Evolutionary conservation across 768 basidiomycete species (phyloP).

Genomic region (Mycena olivaceomarginata): DNA sequence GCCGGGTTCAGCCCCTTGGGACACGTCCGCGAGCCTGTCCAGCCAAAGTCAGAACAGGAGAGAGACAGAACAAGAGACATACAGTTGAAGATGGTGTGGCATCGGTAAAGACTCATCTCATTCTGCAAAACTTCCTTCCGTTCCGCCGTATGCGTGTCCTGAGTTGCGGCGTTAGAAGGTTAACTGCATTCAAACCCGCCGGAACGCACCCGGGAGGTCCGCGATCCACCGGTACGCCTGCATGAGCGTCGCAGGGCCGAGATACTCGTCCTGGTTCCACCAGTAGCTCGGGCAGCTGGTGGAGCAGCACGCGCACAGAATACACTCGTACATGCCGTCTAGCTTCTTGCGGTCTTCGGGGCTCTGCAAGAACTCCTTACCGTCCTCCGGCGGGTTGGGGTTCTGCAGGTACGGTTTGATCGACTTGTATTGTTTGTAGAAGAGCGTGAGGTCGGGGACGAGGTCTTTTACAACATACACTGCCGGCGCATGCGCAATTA

Average conservation of each 20-base stretch:
- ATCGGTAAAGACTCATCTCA: constrained; percentile 96
- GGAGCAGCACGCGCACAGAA: constrained; percentile 97
- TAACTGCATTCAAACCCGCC: too few relatives aligned
- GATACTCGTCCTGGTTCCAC: constrained; percentile 99
- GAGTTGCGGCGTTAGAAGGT: not conserved
- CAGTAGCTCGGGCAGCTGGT: constrained; percentile 98
- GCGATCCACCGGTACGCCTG: constrained; percentile 99
- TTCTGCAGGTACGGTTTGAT: constrained; percentile 98
- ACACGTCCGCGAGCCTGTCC: constrained; percentile 91
- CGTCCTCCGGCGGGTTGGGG: constrained; percentile 86
- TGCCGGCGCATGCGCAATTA: constrained; percentile 52
- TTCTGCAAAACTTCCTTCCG: constrained; percentile 97
- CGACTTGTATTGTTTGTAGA: constrained; percentile 99
- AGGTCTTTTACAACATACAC: constrained; percentile 99
- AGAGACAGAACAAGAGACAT: constrained; percentile 45
- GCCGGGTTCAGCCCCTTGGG: constrained; percentile 98
- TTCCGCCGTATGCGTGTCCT: constrained; percentile 87
- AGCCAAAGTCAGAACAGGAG: not conserved
- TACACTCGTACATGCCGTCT: constrained; percentile 98
- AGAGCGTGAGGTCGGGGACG: constrained; percentile 92
- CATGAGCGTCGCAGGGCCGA: constrained; percentile 97
- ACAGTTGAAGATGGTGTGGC: constrained; percentile 99
- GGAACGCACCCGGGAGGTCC: constrained; percentile 86
- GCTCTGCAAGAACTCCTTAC: constrained; percentile 90
- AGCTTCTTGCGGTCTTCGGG: constrained; percentile 95